Evolutionary conservation across 306 rosid species (phyloP), one percentile per base, ranked within the genome.

Genomic region (Acacia acuminata): DNA sequence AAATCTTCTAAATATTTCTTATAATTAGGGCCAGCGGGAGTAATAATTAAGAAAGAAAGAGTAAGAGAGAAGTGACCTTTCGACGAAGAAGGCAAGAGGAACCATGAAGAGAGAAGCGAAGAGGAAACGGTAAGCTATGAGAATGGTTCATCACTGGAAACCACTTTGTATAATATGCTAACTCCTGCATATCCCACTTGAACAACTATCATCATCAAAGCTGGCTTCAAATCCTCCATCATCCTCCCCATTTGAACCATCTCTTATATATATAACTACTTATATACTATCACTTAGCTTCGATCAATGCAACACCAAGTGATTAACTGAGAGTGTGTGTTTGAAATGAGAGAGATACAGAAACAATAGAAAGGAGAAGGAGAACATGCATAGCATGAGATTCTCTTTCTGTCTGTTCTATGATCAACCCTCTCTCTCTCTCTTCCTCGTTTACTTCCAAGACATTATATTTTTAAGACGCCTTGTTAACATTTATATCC

Each of bases 61-160:
- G 68, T 3, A 24, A 12, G 15, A 1, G 15, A 10, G 4, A 3
- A 38, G 42, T 11, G 3, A 82, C 83, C 86, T 84, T 40, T 84
- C 81, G 0, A 32, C 27, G 10, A 84, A 75, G 50, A 30, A 75
- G 50, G 87, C 87, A 45, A 75, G 87, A 42, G 83, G 86, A 79
- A 79, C 13, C 61, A 79, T 22, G 73, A 84, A 84, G 58, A 53
- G 24, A 2, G 87, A 66, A n/a, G 81, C 45, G 69, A 74, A 79
- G 77, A 84, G 45, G 68, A 27, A 75, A 2, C 87, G 77, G 45
- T 84, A 79, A 16, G 87, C 87, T 3, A 79, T 8, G 24, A 79
- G 81, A 13, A 84, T 34, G 60, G 48, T 58, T n/a, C n/a, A 74
- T 74, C 56, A 74, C 56, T 56, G 30, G 81, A 55, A 45, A 75